Evolutionary conservation across 768 basidiomycete genomes (phyloP).

Genomic region (Royoungia palumana): DNA sequence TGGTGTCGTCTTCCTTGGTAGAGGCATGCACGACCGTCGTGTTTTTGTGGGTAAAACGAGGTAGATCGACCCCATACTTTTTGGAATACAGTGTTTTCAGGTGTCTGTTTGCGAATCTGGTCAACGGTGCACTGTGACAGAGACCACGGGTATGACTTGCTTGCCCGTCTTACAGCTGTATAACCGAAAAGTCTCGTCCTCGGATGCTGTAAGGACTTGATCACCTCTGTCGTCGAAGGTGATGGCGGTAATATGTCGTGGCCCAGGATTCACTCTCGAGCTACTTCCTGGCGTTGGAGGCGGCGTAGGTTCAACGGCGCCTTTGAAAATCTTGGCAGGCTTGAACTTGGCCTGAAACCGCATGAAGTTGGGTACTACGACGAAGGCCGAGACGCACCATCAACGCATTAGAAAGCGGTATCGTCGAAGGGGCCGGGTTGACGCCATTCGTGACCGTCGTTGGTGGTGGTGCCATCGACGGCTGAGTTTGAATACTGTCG

Average conservation of each 20-base stretch:
- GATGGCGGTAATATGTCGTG: conserved; percentile 81
- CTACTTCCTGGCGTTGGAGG: conserved; percentile 43
- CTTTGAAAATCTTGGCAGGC: conserved; percentile 86
- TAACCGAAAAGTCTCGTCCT: conserved; percentile 89
- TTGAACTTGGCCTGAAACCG: conserved; percentile 64
- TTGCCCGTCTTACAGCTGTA: conserved; percentile 91
- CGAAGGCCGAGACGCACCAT: conserved; percentile 41
- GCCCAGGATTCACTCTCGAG: conserved; percentile 38
- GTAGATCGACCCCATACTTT: conserved; percentile 95
- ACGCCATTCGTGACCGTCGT: conserved; percentile 34
- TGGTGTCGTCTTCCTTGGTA: conserved; percentile 92
- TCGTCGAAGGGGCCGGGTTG: conserved; percentile 29
- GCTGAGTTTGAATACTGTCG: conserved; percentile 56
- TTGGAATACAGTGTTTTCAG: conserved; percentile 82
- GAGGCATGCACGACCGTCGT: conserved; percentile 85
- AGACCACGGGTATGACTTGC: conserved; percentile 55
- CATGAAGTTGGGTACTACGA: neutral
- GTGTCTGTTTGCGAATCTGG: conserved; percentile 45
- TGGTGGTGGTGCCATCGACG: conserved; percentile 41
- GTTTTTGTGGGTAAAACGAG: conserved; percentile 91
- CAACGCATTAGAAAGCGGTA: conserved; percentile 44
- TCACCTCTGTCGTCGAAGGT: conserved; percentile 91
- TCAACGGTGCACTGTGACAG: conserved; percentile 25
- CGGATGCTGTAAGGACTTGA: conserved; percentile 77
- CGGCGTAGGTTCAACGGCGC: conserved; percentile 61